Evolutionary conservation across 192 early-diverging fungal species (phyloP), one percentile per base, ranked within the genome.

Genomic region (Coemansia sp.): DNA sequence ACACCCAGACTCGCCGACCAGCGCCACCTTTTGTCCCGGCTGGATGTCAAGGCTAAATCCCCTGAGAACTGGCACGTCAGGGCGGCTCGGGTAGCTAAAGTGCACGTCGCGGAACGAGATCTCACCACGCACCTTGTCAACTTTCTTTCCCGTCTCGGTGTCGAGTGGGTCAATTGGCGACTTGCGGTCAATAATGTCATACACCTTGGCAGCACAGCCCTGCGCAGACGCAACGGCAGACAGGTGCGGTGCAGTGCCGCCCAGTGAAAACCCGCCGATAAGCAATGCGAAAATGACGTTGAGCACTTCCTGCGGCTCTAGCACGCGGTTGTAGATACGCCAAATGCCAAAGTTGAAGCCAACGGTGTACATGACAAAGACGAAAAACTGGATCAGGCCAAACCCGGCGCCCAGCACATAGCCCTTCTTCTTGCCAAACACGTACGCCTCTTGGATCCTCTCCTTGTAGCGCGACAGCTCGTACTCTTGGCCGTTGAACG

Each of bases 221-320:
- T 82, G 76, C 27, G 87, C 91, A 36, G 82, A 85, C 15, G 83
- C 77, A 14, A 97, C 76, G 12, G 86, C 85, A 19, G 85, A 78
- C 2, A 94, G 37, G 50, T 92, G 87, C n/a, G 90, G 86, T 8
- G 87, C 84, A 8, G 86, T 63, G 26, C 86, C 77, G 18, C 83
- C 84, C 40, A 95, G 75, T 4, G 86, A 73, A 37, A 90, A 86
- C 8, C 86, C 74, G 63, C 95, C 94, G 46, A 95, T 88, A 6
- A 95, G 78, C 70, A 97, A 82, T n/a, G 90, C 85, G 61, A 95
- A 88, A 57, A 97, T 94, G 17, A 91, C 88, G 54, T 84, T 88
- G 21, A 94, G 64, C 22, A 95, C 85, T 46, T 87, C 58, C 15
- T 76, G 77, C 1, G 73, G 57, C 3, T 48, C 22, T 64, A 84